Conservation (phyloP, 345 rosid genomes). For the Aegle marmelos region DNA sequence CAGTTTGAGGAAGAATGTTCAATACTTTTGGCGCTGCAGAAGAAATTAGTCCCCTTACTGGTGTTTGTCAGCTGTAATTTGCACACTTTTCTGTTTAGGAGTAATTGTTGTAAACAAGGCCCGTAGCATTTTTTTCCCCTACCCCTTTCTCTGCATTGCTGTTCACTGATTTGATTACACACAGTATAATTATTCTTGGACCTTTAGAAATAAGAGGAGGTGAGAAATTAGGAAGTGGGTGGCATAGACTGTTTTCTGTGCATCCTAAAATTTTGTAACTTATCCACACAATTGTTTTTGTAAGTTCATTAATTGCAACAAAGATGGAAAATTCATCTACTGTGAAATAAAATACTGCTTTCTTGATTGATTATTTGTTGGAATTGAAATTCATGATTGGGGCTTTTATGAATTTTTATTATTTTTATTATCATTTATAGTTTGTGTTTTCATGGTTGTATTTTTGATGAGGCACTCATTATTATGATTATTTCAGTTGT, state of each 20-base stretch:
- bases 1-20: neutral
- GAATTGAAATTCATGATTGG: neutral
- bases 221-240: constrained; percentile 2
- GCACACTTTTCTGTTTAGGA: neutral
- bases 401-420: neutral
- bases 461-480: neutral
- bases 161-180: neutral
- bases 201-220: neutral
- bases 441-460: neutral
- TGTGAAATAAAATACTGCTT: neutral
- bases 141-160: neutral
- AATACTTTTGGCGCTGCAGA: constrained; percentile 8
- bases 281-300: constrained; percentile 12
- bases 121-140: neutral
- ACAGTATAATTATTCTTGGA: neutral
- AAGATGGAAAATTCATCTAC: neutral
- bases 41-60: neutral
- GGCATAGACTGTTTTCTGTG: constrained; percentile 1
- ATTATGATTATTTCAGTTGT: neutral
- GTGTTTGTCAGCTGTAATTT: neutral
- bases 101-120: constrained; percentile 17
- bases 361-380: constrained; percentile 9
- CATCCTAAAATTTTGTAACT: constrained; percentile 24
- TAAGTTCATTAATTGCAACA: neutral
- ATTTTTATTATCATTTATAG: neutral